Base-by-base conservation (phyloP, 768 basidiomycete genomes). In the Leccinum boreale region DNA sequence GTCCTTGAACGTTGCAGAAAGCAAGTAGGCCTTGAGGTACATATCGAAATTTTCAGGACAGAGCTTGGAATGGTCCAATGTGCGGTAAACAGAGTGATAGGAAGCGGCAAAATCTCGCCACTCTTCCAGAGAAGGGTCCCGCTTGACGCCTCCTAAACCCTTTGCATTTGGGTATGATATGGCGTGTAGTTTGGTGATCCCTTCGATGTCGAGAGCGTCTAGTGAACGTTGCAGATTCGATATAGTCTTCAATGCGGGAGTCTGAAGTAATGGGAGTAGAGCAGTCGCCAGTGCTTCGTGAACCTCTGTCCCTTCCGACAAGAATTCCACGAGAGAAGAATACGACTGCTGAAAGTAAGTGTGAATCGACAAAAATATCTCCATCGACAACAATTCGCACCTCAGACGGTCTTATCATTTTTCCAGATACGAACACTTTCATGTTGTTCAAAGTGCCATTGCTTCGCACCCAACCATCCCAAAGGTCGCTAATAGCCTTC, bases 1-100 rank as follows among this genome's bases (percentile, higher is more conserved):
- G 71, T 99, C 96, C 71, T 99, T 99, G 81, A 99, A 94, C 6
- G 91, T 90, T 24, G 92, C 92, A 5, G 93, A 93, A 52, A 98
- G 85, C 21, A 94, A 75, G 70, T 92, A 92, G 8, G 90, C 87
- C 49, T 90, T 74, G 44, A 86, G 67, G 62, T 88, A 83, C 63
- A 89, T 82, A 42, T 83, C 81, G 50, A 90, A 72, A 58, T 84
- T 68, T 23, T 74, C 69, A 23, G 76, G 70, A 36, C 65, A 65
- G 26, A 78, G 79, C 21, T 71, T 67, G 26, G 66, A 63, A 58
- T 82, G 75, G 65, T 78, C 71, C 54, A 73, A 58, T 8, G 68
- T 58, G 39, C 60, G 63, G 64, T 68, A 64, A n/a, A 66, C 70
- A 46, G 73, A 63, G 17, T 79, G 69, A 67, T 87, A 90, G 3